Percentiles rank a stretch among this genome's conserved stretches.
Conservation (phyloP, 2,329 filamentous ascomycete genomes). For the Ascochyta rabiei region DNA sequence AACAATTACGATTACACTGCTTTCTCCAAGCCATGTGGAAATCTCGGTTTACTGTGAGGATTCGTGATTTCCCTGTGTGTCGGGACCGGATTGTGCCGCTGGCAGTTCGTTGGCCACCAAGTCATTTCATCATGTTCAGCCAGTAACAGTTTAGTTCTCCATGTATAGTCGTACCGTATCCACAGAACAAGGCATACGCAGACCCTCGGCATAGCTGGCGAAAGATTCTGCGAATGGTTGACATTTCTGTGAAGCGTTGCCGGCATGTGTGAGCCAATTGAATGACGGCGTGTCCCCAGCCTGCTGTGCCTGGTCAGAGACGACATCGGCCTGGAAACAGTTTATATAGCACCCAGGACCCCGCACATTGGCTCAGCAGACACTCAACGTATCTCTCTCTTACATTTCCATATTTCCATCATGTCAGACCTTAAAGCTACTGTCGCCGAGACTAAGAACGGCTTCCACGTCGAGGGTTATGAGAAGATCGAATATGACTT, state of each 20-base stretch:
- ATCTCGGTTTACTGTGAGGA: slow-evolving; percentile 26
- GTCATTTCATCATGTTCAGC: slow-evolving; percentile 44
- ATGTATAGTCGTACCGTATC: slow-evolving; percentile 27
- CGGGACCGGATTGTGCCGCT: slow-evolving; percentile 28
- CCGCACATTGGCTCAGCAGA: slow-evolving; percentile 21
- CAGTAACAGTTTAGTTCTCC: slow-evolving; percentile 34
- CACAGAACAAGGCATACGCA: slow-evolving; percentile 30
- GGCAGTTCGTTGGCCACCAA: slow-evolving; percentile 14
- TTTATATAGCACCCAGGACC: slow-evolving; percentile 28
- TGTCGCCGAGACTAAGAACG: slow-evolving; percentile 66
- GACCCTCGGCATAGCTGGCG: slow-evolving; percentile 26
- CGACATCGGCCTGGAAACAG: slow-evolving; percentile 15
- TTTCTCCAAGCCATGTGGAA: slow-evolving; percentile 32
- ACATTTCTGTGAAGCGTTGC: slow-evolving; percentile 27
- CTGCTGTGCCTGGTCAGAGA: slow-evolving; percentile 17
- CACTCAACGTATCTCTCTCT: slow-evolving; percentile 33
- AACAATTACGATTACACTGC: slow-evolving; percentile 26
- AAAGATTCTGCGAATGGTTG: slow-evolving; percentile 34
- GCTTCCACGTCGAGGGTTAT: slow-evolving; percentile 74
- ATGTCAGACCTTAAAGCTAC: slow-evolving; percentile 73
- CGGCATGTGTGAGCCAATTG: slow-evolving; percentile 32
- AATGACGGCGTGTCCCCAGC: slow-evolving; percentile 24
- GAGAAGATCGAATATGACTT: slow-evolving; percentile 81
- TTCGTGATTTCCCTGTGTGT: slow-evolving; percentile 25
- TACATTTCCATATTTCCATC: slow-evolving; percentile 28